Evolutionary conservation across 441 rosid genomes (phyloP).

Genomic region (Pelargonium citronellum): DNA sequence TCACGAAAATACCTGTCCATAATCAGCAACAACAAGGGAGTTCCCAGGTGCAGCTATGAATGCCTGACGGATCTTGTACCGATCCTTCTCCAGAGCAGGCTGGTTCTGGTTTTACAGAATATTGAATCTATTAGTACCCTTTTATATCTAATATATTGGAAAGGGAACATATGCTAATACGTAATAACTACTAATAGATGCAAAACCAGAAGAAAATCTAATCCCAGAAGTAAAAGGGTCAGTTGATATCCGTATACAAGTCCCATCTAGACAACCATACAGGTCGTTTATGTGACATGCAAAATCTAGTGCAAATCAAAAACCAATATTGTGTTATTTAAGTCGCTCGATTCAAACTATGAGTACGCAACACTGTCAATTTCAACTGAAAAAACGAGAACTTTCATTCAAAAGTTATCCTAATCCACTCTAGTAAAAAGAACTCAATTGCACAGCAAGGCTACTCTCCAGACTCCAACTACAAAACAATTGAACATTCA

Average conservation of each 20-base stretch:
- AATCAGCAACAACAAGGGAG: constrained; percentile 94
- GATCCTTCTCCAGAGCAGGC: constrained; percentile 97
- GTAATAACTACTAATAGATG: neutral
- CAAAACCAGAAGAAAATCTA: neutral
- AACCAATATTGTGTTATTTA: neutral
- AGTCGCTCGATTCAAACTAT: neutral
- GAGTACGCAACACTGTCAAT: neutral
- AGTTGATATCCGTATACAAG: neutral
- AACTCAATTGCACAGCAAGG: too few species aligned
- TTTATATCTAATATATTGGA: constrained; percentile 5
- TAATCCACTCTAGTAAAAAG: too few species aligned
- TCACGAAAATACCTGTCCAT: constrained; percentile 71
- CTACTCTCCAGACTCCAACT: too few species aligned
- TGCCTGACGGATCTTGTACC: constrained; percentile 95
- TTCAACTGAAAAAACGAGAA: neutral
- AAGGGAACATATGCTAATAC: neutral
- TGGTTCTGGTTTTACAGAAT: constrained; percentile 55
- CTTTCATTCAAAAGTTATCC: neutral
- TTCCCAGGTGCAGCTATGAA: constrained; percentile 89
- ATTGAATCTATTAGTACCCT: constrained; percentile 13
- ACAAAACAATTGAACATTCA: too few species aligned
- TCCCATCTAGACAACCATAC: neutral
- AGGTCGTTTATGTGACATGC: neutral
- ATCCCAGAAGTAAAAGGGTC: neutral
- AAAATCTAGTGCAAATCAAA: neutral